Percentiles rank a stretch among this genome's conserved stretches.
These are phyloP conservation scores for Cornus controversa DNA, from an alignment of 148 eudicot genomes.

Conservation along the genomic window DNA sequence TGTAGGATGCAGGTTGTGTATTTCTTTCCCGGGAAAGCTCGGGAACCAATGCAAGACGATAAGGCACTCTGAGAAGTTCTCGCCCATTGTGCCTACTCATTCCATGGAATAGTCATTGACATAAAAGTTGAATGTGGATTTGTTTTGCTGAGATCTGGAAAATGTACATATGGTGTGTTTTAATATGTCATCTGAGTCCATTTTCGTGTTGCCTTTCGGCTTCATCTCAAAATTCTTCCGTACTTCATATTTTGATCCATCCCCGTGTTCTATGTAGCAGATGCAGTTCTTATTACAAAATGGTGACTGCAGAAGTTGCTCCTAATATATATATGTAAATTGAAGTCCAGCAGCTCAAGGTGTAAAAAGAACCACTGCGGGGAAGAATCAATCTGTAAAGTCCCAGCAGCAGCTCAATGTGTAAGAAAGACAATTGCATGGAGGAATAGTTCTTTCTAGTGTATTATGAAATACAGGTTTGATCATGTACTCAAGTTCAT, in stretches of 20 bases:
- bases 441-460: background rate
- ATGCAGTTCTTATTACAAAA: background rate
- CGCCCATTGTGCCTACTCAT: background rate
- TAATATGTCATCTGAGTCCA: background rate
- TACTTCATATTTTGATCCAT: background rate
- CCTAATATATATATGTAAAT: background rate
- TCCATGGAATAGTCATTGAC: background rate
- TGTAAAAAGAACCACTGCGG: too few relatives aligned
- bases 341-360: slow-evolving; percentile 1
- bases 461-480: background rate
- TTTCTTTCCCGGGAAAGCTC: slow-evolving; percentile 35
- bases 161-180: background rate
- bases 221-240: background rate
- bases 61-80: slow-evolving; percentile 22
- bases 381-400: background rate
- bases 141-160: background rate
- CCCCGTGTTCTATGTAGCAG: background rate
- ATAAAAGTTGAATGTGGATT: background rate
- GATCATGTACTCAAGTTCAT: background rate
- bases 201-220: background rate
- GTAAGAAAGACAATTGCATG: background rate
- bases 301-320: background rate
- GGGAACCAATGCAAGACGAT: slow-evolving; percentile 21
- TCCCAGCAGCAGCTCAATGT: background rate
- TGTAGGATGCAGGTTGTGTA: slow-evolving; percentile 67